Conservation (phyloP, 2,329 filamentous ascomycete species). For the Colletotrichum lentis region DNA sequence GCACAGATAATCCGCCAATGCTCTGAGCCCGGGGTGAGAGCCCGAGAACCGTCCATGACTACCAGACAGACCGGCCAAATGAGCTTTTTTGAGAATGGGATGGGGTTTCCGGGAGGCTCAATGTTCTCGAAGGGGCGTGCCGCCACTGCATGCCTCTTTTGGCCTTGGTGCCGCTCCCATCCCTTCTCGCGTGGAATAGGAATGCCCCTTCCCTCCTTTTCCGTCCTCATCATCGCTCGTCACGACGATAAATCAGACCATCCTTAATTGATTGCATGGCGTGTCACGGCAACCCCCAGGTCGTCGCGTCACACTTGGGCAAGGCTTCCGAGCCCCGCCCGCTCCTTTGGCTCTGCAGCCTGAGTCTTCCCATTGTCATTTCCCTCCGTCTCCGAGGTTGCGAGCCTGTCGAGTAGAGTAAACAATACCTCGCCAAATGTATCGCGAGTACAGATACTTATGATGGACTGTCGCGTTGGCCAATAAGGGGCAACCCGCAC, state of each 20-base stretch:
- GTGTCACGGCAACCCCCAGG: background rate
- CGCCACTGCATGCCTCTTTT: background rate
- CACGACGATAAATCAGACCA: conserved; percentile 2
- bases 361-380: background rate
- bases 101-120: conserved; percentile 9
- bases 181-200: conserved; percentile 13
- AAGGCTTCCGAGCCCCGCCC: background rate
- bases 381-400: background rate
- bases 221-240: background rate
- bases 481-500: background rate
- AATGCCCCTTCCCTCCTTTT: background rate
- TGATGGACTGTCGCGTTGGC: background rate
- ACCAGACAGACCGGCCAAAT: conserved; percentile 1
- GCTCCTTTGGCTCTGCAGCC: background rate
- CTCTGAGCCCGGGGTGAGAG: background rate
- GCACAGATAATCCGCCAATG: background rate
- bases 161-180: background rate
- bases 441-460: background rate
- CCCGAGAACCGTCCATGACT: background rate
- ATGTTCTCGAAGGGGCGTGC: background rate
- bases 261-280: conserved; percentile 25
- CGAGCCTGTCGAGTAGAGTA: too few species aligned
- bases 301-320: background rate
- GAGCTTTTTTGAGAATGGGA: conserved; percentile 9
- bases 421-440: background rate